Percentiles rank a stretch among this genome's conserved stretches.
Conservation (phyloP, 805 yeast species). For the Candida tallmaniae region DNA sequence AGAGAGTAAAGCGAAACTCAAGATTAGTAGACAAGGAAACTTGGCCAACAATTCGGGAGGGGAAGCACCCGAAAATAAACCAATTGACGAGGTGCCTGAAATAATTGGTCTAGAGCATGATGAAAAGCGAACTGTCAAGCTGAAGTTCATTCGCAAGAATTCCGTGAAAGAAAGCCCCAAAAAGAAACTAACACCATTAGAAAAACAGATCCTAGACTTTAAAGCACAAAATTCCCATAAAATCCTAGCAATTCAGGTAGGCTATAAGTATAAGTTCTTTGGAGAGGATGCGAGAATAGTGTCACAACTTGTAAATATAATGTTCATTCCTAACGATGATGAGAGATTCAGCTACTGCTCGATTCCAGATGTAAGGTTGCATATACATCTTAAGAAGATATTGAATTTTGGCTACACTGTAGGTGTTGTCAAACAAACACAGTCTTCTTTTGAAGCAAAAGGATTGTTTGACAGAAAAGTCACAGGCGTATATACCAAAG, state of each 20-base stretch:
- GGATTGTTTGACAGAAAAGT: slow-evolving; percentile 64
- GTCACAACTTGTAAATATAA: slow-evolving; percentile 60
- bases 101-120: no score
- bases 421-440: slow-evolving; percentile 83
- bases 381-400: slow-evolving; percentile 70
- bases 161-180: slow-evolving; percentile 10
- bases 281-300: slow-evolving; percentile 80
- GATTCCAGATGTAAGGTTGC: slow-evolving; percentile 74
- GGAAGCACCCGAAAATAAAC: no score
- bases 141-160: no score
- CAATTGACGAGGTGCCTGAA: no score
- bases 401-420: slow-evolving; percentile 72
- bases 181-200: slow-evolving; percentile 59
- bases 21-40: no score
- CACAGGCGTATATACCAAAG: slow-evolving; percentile 71
- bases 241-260: slow-evolving; percentile 78
- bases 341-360: slow-evolving; percentile 76
- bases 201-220: slow-evolving; percentile 67
- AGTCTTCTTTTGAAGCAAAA: slow-evolving; percentile 47
- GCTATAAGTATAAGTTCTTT: slow-evolving; percentile 84
- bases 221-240: slow-evolving; percentile 61
- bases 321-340: slow-evolving; percentile 56
- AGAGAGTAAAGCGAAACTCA: no score
- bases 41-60: no score
- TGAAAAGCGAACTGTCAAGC: no score